Conservation (phyloP, 2,329 filamentous ascomycete species). For the Orbilia brochopaga region DNA sequence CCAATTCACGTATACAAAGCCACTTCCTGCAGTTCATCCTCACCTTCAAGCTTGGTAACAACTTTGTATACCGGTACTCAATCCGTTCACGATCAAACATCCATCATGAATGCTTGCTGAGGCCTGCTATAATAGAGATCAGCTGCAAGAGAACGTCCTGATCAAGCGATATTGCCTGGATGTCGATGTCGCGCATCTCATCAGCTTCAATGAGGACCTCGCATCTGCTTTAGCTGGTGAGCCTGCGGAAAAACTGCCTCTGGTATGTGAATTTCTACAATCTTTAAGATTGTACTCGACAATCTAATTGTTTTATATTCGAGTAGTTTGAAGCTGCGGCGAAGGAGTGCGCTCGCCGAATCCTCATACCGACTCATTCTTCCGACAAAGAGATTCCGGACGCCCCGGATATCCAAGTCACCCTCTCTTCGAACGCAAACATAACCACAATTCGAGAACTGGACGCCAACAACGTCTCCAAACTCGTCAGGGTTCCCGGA, state of each 20-base stretch:
- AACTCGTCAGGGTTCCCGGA: conserved; percentile 93
- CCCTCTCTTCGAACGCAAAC: conserved; percentile 88
- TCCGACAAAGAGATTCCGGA: conserved; percentile 74
- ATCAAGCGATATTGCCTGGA: conserved; percentile 96
- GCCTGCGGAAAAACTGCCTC: conserved; percentile 87
- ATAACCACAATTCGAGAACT: conserved; percentile 93
- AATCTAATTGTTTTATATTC: conserved; percentile 28
- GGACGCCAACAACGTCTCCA: conserved; percentile 88
- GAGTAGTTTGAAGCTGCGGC: conserved; percentile 85
- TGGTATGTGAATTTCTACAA: conserved; percentile 65
- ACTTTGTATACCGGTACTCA: conserved; percentile 85
- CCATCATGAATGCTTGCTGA: conserved; percentile 43
- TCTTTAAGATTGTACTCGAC: not conserved
- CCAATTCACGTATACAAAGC: conserved; percentile 73
- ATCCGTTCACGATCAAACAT: not conserved
- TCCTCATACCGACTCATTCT: conserved; percentile 78
- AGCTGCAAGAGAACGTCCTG: conserved; percentile 91
- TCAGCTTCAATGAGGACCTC: conserved; percentile 93
- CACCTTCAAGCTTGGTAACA: conserved; percentile 90
- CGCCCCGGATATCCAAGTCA: conserved; percentile 92
- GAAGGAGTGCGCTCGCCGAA: conserved; percentile 87
- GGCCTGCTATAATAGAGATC: conserved; percentile 72
- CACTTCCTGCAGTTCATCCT: conserved; percentile 89
- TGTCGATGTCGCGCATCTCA: conserved; percentile 91
- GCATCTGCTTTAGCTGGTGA: conserved; percentile 88